Conservation (phyloP, 2,329 filamentous ascomycete genomes). For the Phaeosphaeriaceae sp. region DNA sequence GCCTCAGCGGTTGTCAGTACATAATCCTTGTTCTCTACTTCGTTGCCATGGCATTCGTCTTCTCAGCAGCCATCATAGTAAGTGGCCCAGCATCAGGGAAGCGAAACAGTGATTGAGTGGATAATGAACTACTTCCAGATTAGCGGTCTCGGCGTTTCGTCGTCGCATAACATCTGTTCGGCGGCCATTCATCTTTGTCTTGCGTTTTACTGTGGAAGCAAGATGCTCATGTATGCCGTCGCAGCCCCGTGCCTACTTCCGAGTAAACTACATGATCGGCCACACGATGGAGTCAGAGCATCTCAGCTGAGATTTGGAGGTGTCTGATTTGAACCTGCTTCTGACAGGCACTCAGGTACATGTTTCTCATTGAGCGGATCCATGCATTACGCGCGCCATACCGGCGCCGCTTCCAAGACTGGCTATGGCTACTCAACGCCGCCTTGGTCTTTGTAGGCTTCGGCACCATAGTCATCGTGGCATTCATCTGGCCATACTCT, state of each 20-base stretch:
- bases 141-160: conserved; percentile 37
- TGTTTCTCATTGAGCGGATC: conserved; percentile 52
- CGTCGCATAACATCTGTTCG: conserved; percentile 32
- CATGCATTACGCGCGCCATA: conserved; percentile 48
- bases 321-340: background rate
- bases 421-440: conserved; percentile 45
- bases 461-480: conserved; percentile 33
- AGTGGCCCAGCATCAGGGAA: background rate
- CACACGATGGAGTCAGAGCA: too few species aligned
- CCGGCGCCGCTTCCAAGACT: conserved; percentile 39
- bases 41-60: conserved; percentile 44
- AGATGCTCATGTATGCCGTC: conserved; percentile 18
- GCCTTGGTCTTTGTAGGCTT: conserved; percentile 35
- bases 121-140: conserved; percentile 11
- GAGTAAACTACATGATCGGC: background rate
- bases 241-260: background rate
- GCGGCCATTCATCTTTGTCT: conserved; percentile 48
- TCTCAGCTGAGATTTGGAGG: too few species aligned
- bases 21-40: conserved; percentile 46
- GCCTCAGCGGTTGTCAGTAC: conserved; percentile 25
- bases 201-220: conserved; percentile 32
- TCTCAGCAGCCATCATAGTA: conserved; percentile 39
- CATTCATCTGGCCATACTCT: conserved; percentile 41
- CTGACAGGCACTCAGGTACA: conserved; percentile 35
- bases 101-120: background rate